Percentiles rank a stretch among this genome's conserved stretches.
phyloP scores from a whole-genome alignment of 495 filamentous ascomycete genomes.

The Aspergillus hancockii region DNA sequence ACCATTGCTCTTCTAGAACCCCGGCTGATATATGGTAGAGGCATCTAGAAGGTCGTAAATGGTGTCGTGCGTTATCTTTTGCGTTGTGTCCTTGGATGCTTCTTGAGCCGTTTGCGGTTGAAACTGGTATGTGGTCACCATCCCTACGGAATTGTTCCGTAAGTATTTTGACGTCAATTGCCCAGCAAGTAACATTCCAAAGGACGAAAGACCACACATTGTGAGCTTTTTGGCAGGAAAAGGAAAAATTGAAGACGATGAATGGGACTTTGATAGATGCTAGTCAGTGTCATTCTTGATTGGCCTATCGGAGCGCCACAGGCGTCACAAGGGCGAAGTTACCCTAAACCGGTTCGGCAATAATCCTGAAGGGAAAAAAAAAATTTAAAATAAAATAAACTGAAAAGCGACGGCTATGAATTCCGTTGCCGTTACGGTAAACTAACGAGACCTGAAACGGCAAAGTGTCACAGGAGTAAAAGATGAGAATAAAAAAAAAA shows the following conservation, averaged over 20 bases:
- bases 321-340: constrained; percentile 12
- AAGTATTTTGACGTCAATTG: background rate
- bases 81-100: background rate
- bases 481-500: background rate
- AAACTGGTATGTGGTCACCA: constrained; percentile 8
- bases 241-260: background rate
- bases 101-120: background rate
- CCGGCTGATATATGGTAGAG: background rate
- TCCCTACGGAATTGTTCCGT: constrained; percentile 3
- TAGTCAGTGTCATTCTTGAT: background rate
- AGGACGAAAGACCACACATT: background rate
- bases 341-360: background rate
- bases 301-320: constrained; percentile 6
- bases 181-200: background rate
- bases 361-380: background rate
- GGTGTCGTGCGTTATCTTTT: background rate
- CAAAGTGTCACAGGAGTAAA: constrained; percentile 8
- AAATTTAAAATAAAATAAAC: too few relatives aligned
- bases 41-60: background rate
- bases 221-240: too few relatives aligned
- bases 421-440: background rate
- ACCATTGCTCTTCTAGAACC: constrained; percentile 5
- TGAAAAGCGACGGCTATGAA: too few relatives aligned
- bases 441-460: constrained; percentile 16
- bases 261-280: background rate